These are phyloP conservation scores for Brassica nigra DNA, from an alignment of 345 rosid species.

Conservation along the genomic window DNA sequence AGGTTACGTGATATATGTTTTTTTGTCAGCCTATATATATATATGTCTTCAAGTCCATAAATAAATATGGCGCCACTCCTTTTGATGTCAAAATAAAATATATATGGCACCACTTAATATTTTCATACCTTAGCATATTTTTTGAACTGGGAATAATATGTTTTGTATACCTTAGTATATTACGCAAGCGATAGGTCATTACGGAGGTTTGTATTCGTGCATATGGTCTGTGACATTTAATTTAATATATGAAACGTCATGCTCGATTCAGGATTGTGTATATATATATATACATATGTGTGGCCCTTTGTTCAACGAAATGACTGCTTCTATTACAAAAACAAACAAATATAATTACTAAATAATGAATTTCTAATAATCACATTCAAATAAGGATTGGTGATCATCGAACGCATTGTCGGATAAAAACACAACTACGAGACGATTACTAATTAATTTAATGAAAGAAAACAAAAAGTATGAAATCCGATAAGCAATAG, in stretches of 20 bases:
- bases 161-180: background rate
- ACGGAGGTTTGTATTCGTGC: slow-evolving; percentile 31
- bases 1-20: slow-evolving; percentile 30
- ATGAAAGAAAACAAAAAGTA: slow-evolving; percentile 5
- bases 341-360: background rate
- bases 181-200: slow-evolving; percentile 33
- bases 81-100: background rate
- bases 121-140: background rate
- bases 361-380: background rate
- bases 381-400: slow-evolving; percentile 11
- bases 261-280: background rate
- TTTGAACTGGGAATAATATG: too few species aligned
- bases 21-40: background rate
- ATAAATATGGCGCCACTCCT: slow-evolving; percentile 1
- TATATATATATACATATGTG: background rate
- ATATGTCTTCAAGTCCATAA: background rate
- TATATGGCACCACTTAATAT: background rate
- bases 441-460: background rate
- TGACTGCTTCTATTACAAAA: slow-evolving; percentile 25
- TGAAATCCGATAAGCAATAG: slow-evolving; percentile 5
- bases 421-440: background rate
- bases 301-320: slow-evolving; percentile 9
- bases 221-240: slow-evolving; percentile 23
- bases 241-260: slow-evolving; percentile 15
- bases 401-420: slow-evolving; percentile 22